Conservation (phyloP, 805 yeast genomes). For the Nakazawaea ishiwadae region DNA sequence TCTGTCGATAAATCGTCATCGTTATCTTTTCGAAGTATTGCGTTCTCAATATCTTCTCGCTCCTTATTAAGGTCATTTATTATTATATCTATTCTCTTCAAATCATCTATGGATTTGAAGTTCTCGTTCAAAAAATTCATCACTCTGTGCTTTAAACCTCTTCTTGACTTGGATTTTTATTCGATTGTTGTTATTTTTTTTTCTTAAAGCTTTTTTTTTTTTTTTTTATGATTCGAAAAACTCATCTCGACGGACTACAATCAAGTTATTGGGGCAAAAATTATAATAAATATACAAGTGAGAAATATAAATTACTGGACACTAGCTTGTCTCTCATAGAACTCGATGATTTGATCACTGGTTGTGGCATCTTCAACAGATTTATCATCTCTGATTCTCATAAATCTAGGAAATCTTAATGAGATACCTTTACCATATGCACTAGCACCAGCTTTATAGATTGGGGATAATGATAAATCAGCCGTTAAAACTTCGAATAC, state of each 20-base stretch:
- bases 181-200: background rate
- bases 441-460: constrained; percentile 78
- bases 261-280: too few species aligned
- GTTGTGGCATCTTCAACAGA: constrained; percentile 81
- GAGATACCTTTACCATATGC: constrained; percentile 81
- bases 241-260: background rate
- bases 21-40: constrained; percentile 1
- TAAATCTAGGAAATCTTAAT: constrained; percentile 81
- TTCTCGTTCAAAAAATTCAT: constrained; percentile 12
- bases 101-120: constrained; percentile 13
- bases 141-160: too few species aligned
- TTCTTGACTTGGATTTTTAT: too few species aligned
- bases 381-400: constrained; percentile 83
- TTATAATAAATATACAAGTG: too few species aligned
- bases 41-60: constrained; percentile 10
- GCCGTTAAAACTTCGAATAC: constrained; percentile 91
- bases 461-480: constrained; percentile 82
- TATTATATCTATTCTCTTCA: constrained; percentile 10
- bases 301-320: constrained; percentile 12
- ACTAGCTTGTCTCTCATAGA: constrained; percentile 68
- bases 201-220: background rate
- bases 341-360: constrained; percentile 77
- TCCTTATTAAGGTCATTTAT: constrained; percentile 5
- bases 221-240: background rate
- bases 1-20: background rate